These are phyloP conservation scores for Pseudopyricularia javanii DNA, from an alignment of 2,329 filamentous ascomycete genomes.

Conservation along the genomic window DNA sequence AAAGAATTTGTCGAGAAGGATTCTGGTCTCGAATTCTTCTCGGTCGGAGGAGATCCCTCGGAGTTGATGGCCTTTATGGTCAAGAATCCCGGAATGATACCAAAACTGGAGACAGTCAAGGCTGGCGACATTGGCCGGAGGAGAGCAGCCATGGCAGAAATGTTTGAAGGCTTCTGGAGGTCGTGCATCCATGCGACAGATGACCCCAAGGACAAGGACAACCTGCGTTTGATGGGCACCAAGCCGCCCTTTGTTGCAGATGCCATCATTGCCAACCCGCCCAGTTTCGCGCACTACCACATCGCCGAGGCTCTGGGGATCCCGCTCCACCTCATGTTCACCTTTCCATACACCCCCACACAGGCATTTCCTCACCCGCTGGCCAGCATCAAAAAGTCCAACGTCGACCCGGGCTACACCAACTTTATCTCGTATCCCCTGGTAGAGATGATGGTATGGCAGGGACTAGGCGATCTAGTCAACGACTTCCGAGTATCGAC, in stretches of 20 bases:
- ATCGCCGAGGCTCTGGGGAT: conserved; percentile 69
- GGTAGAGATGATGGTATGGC: conserved; percentile 84
- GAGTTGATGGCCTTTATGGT: conserved; percentile 86
- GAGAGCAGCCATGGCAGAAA: conserved; percentile 61
- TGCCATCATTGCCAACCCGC: conserved; percentile 77
- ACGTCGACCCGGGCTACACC: conserved; percentile 59
- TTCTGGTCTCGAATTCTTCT: conserved; percentile 67
- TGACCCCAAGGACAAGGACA: conserved; percentile 48
- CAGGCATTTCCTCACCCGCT: conserved; percentile 66
- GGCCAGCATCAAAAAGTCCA: conserved; percentile 61
- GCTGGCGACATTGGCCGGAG: conserved; percentile 60
- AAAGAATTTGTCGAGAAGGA: conserved; percentile 64
- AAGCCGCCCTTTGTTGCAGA: conserved; percentile 55
- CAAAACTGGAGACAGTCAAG: conserved; percentile 58
- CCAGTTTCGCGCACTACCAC: conserved; percentile 66
- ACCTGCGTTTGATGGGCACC: conserved; percentile 52
- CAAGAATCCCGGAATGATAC: conserved; percentile 69
- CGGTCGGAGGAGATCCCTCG: conserved; percentile 64
- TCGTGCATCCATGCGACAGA: conserved; percentile 65
- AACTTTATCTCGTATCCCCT: conserved; percentile 75
- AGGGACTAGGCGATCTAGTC: conserved; percentile 69
- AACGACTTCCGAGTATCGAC: conserved; percentile 62
- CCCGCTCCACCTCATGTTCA: conserved; percentile 80
- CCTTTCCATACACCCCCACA: conserved; percentile 69
- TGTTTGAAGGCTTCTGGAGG: conserved; percentile 76